Percentiles rank a stretch among this genome's conserved stretches.
These are phyloP conservation scores for Leishmania mexicana DNA, from an alignment of 208 protist species.

Conservation along the genomic window DNA sequence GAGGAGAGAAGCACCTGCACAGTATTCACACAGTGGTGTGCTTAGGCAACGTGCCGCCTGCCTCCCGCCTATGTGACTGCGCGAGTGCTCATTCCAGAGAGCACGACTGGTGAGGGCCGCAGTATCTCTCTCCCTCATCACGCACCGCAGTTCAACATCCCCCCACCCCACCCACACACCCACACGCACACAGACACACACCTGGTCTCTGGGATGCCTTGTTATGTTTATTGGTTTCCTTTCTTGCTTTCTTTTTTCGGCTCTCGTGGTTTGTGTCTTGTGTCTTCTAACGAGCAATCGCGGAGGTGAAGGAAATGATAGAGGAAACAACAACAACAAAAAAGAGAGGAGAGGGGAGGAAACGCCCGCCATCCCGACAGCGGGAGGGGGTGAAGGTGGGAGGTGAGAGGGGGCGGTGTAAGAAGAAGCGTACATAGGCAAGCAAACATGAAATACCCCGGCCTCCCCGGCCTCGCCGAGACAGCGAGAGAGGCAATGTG, in stretches of 20 bases:
- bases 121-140: neutral
- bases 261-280: neutral
- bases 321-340: neutral
- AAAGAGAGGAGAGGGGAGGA: neutral
- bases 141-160: neutral
- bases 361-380: neutral
- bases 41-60: neutral
- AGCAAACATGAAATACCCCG: neutral
- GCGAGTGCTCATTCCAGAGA: neutral
- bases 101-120: neutral
- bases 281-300: neutral
- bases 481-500: slow-evolving; percentile 2
- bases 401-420: neutral
- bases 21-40: neutral
- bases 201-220: neutral
- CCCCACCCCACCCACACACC: neutral
- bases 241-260: neutral
- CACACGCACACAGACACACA: neutral
- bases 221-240: neutral
- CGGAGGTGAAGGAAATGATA: neutral
- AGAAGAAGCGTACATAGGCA: neutral
- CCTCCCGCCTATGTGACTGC: neutral
- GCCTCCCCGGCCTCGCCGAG: neutral
- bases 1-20: neutral
- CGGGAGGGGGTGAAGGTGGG: neutral